Evolutionary conservation across 1,284 basidiomycete species (phyloP).

Genomic region (Crucibulum cyathiforme): DNA sequence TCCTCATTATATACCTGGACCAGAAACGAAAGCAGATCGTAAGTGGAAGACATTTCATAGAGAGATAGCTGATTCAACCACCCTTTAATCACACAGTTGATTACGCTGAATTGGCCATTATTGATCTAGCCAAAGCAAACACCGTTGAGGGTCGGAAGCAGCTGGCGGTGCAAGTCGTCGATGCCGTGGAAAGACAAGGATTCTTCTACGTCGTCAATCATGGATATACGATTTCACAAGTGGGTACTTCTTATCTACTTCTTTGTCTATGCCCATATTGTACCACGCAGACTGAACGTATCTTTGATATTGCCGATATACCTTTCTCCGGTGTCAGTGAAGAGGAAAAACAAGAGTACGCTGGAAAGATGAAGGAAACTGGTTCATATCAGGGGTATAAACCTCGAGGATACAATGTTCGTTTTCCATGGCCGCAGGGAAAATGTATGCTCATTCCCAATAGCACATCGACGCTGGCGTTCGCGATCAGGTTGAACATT

Average conservation of each 20-base stretch:
- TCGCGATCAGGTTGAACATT: conserved; percentile 61
- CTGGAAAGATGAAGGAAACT: conserved; percentile 48
- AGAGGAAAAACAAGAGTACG: conserved; percentile 62
- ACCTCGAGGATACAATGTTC: conserved; percentile 56
- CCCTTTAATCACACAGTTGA: conserved; percentile 58
- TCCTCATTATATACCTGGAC: conserved; percentile 41
- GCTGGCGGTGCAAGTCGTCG: conserved; percentile 53
- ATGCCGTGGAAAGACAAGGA: conserved; percentile 62
- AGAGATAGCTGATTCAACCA: not conserved
- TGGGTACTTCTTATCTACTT: conserved; percentile 11
- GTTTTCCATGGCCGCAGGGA: no score
- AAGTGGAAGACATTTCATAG: conserved; percentile 13
- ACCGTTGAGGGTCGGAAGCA: conserved; percentile 51
- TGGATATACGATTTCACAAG: conserved; percentile 50
- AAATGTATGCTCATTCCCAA: not conserved
- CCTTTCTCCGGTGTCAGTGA: conserved; percentile 56
- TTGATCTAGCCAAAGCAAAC: conserved; percentile 62
- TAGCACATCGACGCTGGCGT: conserved; percentile 61
- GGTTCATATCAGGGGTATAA: conserved; percentile 66
- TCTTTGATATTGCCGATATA: conserved; percentile 67
- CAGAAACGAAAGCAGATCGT: conserved; percentile 40
- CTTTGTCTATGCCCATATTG: not conserved
- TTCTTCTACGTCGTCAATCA: no score
- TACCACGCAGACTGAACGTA: conserved; percentile 46
- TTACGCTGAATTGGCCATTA: conserved; percentile 65